Base-by-base conservation (phyloP, 2,329 filamentous ascomycete genomes). In the Trichoderma oligosporum region DNA sequence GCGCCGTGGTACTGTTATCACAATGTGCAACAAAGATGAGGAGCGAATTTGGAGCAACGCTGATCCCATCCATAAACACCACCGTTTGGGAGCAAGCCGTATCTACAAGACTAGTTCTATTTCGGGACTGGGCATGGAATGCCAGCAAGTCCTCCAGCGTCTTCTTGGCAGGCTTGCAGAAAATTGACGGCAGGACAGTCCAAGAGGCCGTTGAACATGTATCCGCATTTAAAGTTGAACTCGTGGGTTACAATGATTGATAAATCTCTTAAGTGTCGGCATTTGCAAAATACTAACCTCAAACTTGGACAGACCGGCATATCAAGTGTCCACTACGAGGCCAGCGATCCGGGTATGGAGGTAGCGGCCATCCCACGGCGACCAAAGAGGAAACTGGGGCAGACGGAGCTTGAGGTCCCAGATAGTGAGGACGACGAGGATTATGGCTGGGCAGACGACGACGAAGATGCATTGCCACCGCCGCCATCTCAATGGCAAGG, bases 21-120 rank as follows among this genome's bases (percentile, higher is more conserved):
- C 91, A 95, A 68, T 90, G 88, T 59, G 87, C 86, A 39, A 95
- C 90, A n/a, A 88, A 86, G 63, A 86, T 95, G 73, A 85, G 87
- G 61, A 77, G 78, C 4, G 85, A 81, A 61, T 79, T 75, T 62
- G 82, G 78, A 62, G 88, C 91, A 12, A 82, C 86, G 9, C 76
- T 97, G 47, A 81, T 86, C 53, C 88, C 91, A 14, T 84, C 89
- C 38, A 79, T 97, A 61, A 87, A 87, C 57, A 85, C 88, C 12
- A 79, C 78, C 18, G 83, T 88, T 39, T 97, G 92, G 92, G 91
- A 96, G 60, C 84, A 83, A 61, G 87, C 85, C 29, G 76, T 96
- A 35, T 82, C 84, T 60, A 88, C 84, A 39, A 81, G 91, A 54
- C 70, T 96, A 60, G 86, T 87, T 22, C 71, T 96, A 31, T 96